Conservation (phyloP, 257 asterid genomes). For the Gynochthodes officinalis region DNA sequence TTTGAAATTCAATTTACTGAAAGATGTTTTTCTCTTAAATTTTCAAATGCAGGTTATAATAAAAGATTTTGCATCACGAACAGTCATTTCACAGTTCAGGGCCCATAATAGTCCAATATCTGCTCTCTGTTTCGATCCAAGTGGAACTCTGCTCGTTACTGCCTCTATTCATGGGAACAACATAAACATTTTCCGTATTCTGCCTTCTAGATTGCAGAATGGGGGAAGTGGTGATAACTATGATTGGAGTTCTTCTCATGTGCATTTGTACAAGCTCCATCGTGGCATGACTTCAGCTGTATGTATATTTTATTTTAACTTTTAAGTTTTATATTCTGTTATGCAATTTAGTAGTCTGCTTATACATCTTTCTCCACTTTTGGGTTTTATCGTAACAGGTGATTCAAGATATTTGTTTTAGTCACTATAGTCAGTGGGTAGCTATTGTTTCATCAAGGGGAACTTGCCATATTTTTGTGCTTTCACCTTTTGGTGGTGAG, state of each 20-base stretch:
- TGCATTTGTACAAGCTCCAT: slow-evolving; percentile 46
- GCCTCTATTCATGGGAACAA: slow-evolving; percentile 49
- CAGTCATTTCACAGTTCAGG: slow-evolving; percentile 45
- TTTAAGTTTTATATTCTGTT: neutral
- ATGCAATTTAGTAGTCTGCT: neutral
- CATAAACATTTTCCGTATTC: slow-evolving; percentile 44
- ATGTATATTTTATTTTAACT: slow-evolving; percentile 19
- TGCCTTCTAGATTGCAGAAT: slow-evolving; percentile 35
- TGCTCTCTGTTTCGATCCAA: slow-evolving; percentile 49
- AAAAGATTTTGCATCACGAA: slow-evolving; percentile 39
- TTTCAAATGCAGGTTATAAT: slow-evolving; percentile 35
- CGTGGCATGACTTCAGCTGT: slow-evolving; percentile 58
- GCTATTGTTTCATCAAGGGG: slow-evolving; percentile 44
- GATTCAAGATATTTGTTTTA: slow-evolving; percentile 48
- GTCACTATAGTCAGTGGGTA: slow-evolving; percentile 49
- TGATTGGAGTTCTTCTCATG: slow-evolving; percentile 44
- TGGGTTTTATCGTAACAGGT: slow-evolving; percentile 32
- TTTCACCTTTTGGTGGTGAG: slow-evolving; percentile 53
- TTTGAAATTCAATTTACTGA: neutral
- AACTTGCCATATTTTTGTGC: slow-evolving; percentile 46
- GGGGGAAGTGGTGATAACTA: slow-evolving; percentile 31
- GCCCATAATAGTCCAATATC: slow-evolving; percentile 47
- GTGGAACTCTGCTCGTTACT: slow-evolving; percentile 53
- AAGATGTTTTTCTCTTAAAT: slow-evolving; percentile 11
- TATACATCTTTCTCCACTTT: neutral